phyloP scores from a whole-genome alignment of 179 eudicot genomes.

The Heliamphora pulchella region DNA sequence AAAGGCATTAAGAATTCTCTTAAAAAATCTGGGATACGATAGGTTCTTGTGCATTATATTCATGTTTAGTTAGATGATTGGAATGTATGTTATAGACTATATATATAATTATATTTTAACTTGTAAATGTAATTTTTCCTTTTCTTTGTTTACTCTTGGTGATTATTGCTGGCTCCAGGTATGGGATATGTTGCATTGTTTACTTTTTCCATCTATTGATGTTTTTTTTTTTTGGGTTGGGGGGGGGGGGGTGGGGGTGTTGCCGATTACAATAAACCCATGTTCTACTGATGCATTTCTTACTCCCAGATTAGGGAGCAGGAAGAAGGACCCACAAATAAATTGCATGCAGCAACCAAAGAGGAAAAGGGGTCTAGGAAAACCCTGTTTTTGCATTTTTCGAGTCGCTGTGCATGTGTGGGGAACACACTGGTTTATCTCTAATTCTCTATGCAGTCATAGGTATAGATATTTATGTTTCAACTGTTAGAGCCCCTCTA shows the following conservation, averaged over 20 bases:
- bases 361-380: not conserved
- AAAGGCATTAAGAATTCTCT: not conserved
- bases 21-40: too few relatives aligned
- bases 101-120: not conserved
- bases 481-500: not conserved
- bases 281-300: not conserved
- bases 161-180: not conserved
- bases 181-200: not conserved
- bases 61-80: too few relatives aligned
- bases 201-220: too few relatives aligned
- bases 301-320: too few relatives aligned
- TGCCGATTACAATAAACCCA: not conserved
- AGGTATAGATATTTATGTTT: not conserved
- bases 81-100: too few relatives aligned
- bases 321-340: too few relatives aligned
- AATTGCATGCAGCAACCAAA: not conserved
- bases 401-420: not conserved
- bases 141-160: not conserved
- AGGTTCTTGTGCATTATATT: too few relatives aligned
- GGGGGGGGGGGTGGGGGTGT: too few relatives aligned
- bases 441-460: not conserved
- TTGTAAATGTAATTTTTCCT: not conserved
- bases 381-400: not conserved
- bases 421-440: slow-evolving; percentile 1
- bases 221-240: too few relatives aligned